Evolutionary conservation across 2,329 filamentous ascomycete species (phyloP), one percentile per base, ranked within the genome.

Genomic region (Lecanicillium sp.): DNA sequence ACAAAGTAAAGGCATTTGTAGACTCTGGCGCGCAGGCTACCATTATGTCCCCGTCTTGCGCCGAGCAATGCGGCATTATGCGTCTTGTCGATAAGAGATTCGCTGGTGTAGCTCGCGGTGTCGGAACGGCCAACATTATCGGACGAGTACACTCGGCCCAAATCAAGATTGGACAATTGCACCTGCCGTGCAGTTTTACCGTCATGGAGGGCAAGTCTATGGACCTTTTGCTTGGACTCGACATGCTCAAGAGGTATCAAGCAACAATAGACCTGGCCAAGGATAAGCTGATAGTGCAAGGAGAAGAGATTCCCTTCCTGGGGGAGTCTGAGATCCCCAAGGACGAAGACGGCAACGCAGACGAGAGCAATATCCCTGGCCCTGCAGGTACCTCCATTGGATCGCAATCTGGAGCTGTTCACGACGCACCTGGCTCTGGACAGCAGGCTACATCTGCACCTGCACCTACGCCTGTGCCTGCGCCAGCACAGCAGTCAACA

Each of bases 171-270:
- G 92, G 90, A 38, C 78, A 75, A 30, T 76, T 90, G 45, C 88
- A 87, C 56, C 70, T 98, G 50, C 83, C 90, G 3, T 96, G 89
- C 65, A 92, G 88, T 43, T 98, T 98, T 60, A 98, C 92, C 3
- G 92, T 98, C 55, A 98, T 98, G 92, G 92, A 98, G 65, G 92
- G 92, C 47, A 98, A 96, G 63, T 80, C 87, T 37, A 92, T 98
- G 17, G 92, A 96, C 57, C 71, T 98, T 14, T 74, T 98, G 3
- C 76, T 98, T 11, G 92, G 92, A 4, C 68, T 98, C 30, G 92
- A 98, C 60, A 98, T 98, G 86, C 72, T 98, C 45, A 95, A 94
- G 65, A 79, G 92, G 29, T 89, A 96, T 62, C 90, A 95, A 62
- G 92, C 90, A 27, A 84, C 75, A 51, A 90, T 98, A 53, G 92